A percentile compares a stretch with the other conserved stretches of the same genome.
Evolutionary conservation across 495 filamentous ascomycete genomes (phyloP).

Genomic region (Penicillium egyptiacum): DNA sequence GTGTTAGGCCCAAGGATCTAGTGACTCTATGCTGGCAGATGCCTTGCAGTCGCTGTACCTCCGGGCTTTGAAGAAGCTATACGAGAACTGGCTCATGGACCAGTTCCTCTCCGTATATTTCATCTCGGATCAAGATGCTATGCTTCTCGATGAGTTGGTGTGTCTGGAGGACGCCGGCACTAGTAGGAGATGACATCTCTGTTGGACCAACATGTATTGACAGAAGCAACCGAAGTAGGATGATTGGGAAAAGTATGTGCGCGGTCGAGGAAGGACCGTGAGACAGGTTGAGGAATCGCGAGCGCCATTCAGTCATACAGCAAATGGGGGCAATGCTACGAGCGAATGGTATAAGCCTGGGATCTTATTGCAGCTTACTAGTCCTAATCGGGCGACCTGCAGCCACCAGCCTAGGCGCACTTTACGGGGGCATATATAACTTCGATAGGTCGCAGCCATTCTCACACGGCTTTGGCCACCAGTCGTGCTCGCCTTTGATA

Average conservation of each 20-base stretch:
- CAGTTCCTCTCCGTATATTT: slow-evolving; percentile 36
- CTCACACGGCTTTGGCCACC: no score
- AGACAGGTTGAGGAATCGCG: not conserved
- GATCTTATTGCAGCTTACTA: no score
- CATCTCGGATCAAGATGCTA: slow-evolving; percentile 31
- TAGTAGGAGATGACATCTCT: slow-evolving; percentile 1
- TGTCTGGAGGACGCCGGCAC: slow-evolving; percentile 26
- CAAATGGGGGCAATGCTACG: no score
- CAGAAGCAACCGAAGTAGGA: slow-evolving; percentile 3
- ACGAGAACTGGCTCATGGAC: slow-evolving; percentile 39
- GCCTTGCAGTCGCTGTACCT: slow-evolving; percentile 36
- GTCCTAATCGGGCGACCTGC: no score
- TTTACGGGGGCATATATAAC: no score
- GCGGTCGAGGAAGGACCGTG: slow-evolving; percentile 3
- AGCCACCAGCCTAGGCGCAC: no score
- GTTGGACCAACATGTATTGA: not conserved
- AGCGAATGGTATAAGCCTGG: no score
- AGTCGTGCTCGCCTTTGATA: no score
- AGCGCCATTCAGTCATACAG: slow-evolving; percentile 2
- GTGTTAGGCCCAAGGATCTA: slow-evolving; percentile 35
- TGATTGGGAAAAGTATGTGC: slow-evolving; percentile 3
- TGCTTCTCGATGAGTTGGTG: slow-evolving; percentile 18
- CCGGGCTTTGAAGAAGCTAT: slow-evolving; percentile 37
- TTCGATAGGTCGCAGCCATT: no score
- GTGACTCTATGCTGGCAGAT: slow-evolving; percentile 44